These are phyloP conservation scores for Globisporangium barbulae DNA, from an alignment of 352 stramenopile species.

Conservation along the genomic window DNA sequence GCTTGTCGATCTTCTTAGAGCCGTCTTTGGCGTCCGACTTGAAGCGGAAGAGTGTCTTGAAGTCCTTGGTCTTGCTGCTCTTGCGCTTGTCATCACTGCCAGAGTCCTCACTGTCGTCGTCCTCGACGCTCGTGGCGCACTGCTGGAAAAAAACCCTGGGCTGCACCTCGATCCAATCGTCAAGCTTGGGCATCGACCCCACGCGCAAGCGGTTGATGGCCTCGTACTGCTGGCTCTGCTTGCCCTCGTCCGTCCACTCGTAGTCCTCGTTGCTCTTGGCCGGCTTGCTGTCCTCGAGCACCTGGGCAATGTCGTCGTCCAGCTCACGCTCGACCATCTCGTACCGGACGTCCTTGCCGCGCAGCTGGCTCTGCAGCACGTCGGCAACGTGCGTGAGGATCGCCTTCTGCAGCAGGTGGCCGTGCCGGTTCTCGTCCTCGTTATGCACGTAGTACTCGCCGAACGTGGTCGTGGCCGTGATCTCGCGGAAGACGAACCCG, in stretches of 20 bases:
- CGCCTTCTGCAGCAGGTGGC: conserved; percentile 44
- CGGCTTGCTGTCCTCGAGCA: conserved; percentile 2
- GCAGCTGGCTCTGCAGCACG: conserved; percentile 23
- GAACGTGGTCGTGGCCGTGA: conserved; percentile 12
- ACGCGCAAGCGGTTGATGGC: conserved; percentile 15
- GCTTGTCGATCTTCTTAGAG: conserved; percentile 35
- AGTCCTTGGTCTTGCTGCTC: conserved; percentile 17
- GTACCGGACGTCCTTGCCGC: conserved; percentile 37
- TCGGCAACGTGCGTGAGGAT: conserved; percentile 40
- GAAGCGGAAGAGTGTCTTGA: conserved; percentile 4
- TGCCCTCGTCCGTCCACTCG: conserved; percentile 22
- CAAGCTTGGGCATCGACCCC: conserved; percentile 18
- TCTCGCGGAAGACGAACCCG: conserved; percentile 26
- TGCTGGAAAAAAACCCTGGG: conserved; percentile 18
- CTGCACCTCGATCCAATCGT: conserved; percentile 21
- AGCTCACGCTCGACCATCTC: conserved; percentile 26
- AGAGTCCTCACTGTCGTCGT: neutral
- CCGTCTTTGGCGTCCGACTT: conserved; percentile 13
- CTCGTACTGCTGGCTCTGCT: conserved; percentile 8
- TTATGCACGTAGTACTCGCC: conserved; percentile 9
- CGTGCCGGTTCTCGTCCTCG: conserved; percentile 25
- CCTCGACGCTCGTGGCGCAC: conserved; percentile 3
- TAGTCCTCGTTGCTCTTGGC: neutral
- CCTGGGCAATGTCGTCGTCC: conserved; percentile 1
- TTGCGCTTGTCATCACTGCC: conserved; percentile 1